phyloP scores from a whole-genome alignment of 805 yeast species.

The Schizosaccharomyces pombe region DNA sequence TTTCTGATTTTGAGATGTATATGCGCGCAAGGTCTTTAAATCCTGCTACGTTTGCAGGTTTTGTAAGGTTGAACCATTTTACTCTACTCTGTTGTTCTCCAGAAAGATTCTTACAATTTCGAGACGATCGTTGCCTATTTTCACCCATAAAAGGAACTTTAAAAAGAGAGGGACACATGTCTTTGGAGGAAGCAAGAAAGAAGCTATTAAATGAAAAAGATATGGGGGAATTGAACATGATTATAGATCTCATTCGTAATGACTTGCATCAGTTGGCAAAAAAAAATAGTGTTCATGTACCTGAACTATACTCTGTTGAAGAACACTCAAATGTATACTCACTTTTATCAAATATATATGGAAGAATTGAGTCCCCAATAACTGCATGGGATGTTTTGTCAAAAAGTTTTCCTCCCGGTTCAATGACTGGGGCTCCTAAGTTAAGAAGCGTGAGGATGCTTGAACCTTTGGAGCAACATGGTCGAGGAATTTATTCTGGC shows the following conservation, averaged over 20 bases:
- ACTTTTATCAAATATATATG: slow-evolving; percentile 70
- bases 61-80: slow-evolving; percentile 39
- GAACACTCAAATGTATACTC: slow-evolving; percentile 82
- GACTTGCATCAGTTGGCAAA: slow-evolving; percentile 51
- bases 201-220: slow-evolving; percentile 31
- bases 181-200: slow-evolving; percentile 19
- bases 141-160: slow-evolving; percentile 87
- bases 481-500: slow-evolving; percentile 80
- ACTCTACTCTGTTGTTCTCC: slow-evolving; percentile 73
- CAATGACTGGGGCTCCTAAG: slow-evolving; percentile 99
- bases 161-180: slow-evolving; percentile 25
- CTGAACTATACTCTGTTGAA: slow-evolving; percentile 72
- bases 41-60: slow-evolving; percentile 86
- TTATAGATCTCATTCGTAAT: slow-evolving; percentile 83
- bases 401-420: slow-evolving; percentile 82
- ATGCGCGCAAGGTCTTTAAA: slow-evolving; percentile 44
- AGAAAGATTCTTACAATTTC: slow-evolving; percentile 77
- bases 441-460: slow-evolving; percentile 71
- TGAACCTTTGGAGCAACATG: slow-evolving; percentile 26
- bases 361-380: slow-evolving; percentile 23
- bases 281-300: slow-evolving; percentile 33
- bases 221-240: slow-evolving; percentile 88
- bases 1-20: slow-evolving; percentile 43
- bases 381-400: slow-evolving; percentile 60
- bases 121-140: slow-evolving; percentile 36